Conservation (phyloP, 2,329 filamentous ascomycete genomes). For the Cryphonectria radicalis region DNA sequence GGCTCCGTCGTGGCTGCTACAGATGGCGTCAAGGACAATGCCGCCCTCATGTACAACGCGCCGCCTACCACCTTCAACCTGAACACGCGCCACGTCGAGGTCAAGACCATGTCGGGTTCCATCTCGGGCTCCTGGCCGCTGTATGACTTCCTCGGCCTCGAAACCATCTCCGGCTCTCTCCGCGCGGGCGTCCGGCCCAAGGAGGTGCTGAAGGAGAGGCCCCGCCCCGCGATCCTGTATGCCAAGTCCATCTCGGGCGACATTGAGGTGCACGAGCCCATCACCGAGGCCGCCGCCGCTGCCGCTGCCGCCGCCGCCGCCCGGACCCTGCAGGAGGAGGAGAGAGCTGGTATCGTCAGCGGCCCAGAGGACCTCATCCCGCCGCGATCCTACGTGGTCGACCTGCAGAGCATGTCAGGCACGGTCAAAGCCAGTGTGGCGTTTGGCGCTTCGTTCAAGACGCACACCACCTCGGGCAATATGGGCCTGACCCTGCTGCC, state of each 20-base stretch:
- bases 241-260: constrained; percentile 49
- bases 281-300: constrained; percentile 37
- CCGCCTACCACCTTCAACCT: constrained; percentile 45
- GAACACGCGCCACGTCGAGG: constrained; percentile 46
- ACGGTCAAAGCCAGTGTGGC: constrained; percentile 46
- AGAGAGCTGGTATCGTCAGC: constrained; percentile 1
- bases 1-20: constrained; percentile 47
- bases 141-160: constrained; percentile 51
- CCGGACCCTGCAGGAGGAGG: constrained; percentile 8
- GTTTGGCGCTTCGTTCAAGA: constrained; percentile 41
- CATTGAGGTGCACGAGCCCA: constrained; percentile 47
- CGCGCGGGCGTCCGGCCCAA: constrained; percentile 47
- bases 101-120: constrained; percentile 48
- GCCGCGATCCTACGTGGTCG: constrained; percentile 51
- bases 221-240: constrained; percentile 46
- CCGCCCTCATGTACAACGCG: constrained; percentile 34
- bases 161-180: constrained; percentile 50
- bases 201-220: constrained; percentile 39
- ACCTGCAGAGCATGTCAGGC: constrained; percentile 51
- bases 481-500: constrained; percentile 49
- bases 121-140: constrained; percentile 56
- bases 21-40: constrained; percentile 33
- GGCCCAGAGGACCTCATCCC: constrained; percentile 40
- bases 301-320: constrained; percentile 30
- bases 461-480: constrained; percentile 48